Conservation (phyloP, 108 stramenopile genomes). For the Skeletonema marinoi region DNA sequence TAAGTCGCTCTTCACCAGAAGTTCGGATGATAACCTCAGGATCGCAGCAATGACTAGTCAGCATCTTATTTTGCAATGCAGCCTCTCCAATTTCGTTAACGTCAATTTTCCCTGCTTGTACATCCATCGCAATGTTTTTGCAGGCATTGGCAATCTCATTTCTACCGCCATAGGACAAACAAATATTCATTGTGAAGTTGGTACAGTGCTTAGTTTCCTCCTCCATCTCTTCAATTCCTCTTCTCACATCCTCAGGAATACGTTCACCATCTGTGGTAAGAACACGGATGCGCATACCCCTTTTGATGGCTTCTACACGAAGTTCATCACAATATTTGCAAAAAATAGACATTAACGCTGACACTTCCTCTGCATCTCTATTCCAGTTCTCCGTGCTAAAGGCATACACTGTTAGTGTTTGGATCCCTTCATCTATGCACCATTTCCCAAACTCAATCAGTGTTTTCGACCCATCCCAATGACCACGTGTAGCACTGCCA, state of each 20-base stretch:
- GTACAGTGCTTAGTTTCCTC: conserved; percentile 55
- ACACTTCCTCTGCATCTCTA: conserved; percentile 84
- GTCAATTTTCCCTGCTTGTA: conserved; percentile 46
- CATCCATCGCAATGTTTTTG: conserved; percentile 57
- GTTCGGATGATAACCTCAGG: conserved; percentile 96
- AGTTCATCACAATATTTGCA: conserved; percentile 86
- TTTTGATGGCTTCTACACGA: conserved; percentile 78
- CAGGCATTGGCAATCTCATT: conserved; percentile 90
- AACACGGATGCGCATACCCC: conserved; percentile 77
- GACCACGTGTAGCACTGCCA: conserved; percentile 81
- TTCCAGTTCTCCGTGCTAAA: conserved; percentile 99
- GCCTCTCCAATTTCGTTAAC: conserved; percentile 60
- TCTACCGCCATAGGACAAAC: conserved; percentile 92
- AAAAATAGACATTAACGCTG: conserved; percentile 84
- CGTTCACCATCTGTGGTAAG: conserved; percentile 73
- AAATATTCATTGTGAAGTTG: conserved; percentile 87
- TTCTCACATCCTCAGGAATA: conserved; percentile 61
- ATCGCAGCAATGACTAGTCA: conserved; percentile 63
- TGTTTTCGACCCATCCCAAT: conserved; percentile 91
- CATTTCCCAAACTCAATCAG: conserved; percentile 91
- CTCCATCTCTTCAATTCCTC: conserved; percentile 58
- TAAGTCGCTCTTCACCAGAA: conserved; percentile 92
- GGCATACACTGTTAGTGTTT: conserved; percentile 92
- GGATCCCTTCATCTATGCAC: conserved; percentile 88
- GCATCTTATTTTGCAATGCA: conserved; percentile 45